Percentiles rank a stretch among this genome's conserved stretches.
phyloP scores from a whole-genome alignment of 768 basidiomycete genomes.

The Collybia nuda region DNA sequence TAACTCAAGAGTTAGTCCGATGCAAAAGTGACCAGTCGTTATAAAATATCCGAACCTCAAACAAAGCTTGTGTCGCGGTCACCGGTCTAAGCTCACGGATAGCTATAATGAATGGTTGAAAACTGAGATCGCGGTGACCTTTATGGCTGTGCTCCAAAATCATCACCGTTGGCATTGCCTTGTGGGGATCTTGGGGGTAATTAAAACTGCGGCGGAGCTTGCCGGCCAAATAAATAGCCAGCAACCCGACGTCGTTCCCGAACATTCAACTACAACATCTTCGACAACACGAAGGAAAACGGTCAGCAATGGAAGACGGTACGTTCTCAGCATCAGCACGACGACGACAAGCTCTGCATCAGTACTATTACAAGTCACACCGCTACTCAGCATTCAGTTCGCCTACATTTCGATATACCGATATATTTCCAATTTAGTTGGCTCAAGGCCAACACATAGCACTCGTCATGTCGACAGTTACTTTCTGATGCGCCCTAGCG shows the following conservation, averaged over 20 bases:
- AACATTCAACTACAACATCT: constrained; percentile 1
- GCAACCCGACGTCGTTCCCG: constrained; percentile 5
- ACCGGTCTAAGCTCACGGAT: too few species aligned
- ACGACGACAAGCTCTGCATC: constrained; percentile 35
- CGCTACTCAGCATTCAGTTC: constrained; percentile 8
- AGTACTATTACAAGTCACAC: constrained; percentile 22
- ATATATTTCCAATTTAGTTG: constrained; percentile 24
- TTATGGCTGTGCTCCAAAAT: too few species aligned
- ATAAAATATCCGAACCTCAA: too few species aligned
- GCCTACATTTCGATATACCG: background rate
- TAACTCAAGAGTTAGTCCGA: too few species aligned
- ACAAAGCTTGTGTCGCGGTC: too few species aligned
- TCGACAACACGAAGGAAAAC: constrained; percentile 8
- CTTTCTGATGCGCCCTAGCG: constrained; percentile 5
- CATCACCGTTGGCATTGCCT: too few species aligned
- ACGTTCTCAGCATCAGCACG: constrained; percentile 81
- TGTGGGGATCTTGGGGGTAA: too few species aligned
- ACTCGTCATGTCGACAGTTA: constrained; percentile 6
- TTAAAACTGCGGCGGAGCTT: background rate
- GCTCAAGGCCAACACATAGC: constrained; percentile 40
- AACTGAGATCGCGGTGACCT: too few species aligned
- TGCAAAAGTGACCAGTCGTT: too few species aligned
- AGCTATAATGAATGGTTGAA: too few species aligned
- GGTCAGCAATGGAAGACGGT: constrained; percentile 62
- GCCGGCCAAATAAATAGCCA: constrained; percentile 6